A percentile compares a stretch with the other conserved stretches of the same genome.
Conservation (phyloP, 176 grass and related monocot genomes). For the Saccharum spontaneum region DNA sequence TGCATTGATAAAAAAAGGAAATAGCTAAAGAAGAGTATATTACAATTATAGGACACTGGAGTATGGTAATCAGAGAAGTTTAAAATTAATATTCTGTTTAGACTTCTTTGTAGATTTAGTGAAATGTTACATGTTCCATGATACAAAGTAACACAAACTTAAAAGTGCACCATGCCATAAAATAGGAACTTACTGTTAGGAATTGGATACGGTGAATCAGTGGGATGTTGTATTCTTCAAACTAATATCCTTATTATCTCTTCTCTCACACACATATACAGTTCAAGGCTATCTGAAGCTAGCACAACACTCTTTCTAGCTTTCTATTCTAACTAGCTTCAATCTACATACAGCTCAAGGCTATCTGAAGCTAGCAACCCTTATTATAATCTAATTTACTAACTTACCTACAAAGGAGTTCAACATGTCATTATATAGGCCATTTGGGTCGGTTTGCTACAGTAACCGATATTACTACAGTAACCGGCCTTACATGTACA, state of each 20-base stretch:
- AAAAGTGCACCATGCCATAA: slow-evolving; percentile 23
- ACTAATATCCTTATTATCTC: not conserved
- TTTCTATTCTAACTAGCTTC: not conserved
- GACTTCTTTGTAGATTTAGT: slow-evolving; percentile 25
- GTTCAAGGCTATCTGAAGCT: not conserved
- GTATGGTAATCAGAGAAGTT: not conserved
- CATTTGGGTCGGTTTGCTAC: not conserved
- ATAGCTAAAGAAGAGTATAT: slow-evolving; percentile 10
- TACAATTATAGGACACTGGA: slow-evolving; percentile 3
- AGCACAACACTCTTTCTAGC: not conserved
- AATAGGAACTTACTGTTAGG: slow-evolving; percentile 14
- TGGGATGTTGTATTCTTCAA: not conserved
- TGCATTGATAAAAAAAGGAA: slow-evolving; percentile 8
- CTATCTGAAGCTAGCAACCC: not conserved
- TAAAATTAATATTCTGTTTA: not conserved
- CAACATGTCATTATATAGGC: not conserved
- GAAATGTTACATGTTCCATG: not conserved
- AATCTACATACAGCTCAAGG: not conserved
- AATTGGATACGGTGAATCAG: not conserved
- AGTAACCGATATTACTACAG: not conserved
- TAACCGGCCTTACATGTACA: not conserved
- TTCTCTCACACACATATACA: not conserved
- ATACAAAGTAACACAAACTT: slow-evolving; percentile 3
- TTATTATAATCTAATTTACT: not conserved
- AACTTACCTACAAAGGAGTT: not conserved